These are phyloP conservation scores for Aspergillus ibericus DNA, from an alignment of 2,329 filamentous ascomycete species.

Conservation along the genomic window DNA sequence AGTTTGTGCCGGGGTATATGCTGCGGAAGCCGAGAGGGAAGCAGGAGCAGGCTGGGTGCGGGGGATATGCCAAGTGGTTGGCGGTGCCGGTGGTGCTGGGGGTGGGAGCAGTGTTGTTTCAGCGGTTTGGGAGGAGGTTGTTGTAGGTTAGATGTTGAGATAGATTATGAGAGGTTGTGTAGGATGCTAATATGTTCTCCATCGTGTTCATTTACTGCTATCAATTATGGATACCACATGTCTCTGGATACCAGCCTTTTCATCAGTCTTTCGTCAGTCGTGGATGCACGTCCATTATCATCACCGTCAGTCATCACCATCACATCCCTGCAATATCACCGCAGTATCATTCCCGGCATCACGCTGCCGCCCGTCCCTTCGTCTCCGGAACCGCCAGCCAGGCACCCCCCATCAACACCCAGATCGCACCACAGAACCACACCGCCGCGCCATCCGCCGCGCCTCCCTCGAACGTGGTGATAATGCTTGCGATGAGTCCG, in stretches of 20 bases:
- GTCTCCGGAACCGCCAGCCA: constrained; percentile 13
- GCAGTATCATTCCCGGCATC: neutral
- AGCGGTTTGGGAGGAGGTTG: neutral
- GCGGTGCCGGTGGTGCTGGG: neutral
- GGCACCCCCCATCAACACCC: constrained; percentile 20
- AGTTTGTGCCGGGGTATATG: constrained; percentile 15
- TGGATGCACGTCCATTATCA: too few relatives aligned
- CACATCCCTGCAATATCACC: neutral
- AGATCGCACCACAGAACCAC: constrained; percentile 25
- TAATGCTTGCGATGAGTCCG: constrained; percentile 15
- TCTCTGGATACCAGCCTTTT: too few relatives aligned
- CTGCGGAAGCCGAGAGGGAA: neutral
- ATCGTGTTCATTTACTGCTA: too few relatives aligned
- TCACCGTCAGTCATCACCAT: neutral
- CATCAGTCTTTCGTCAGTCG: too few relatives aligned
- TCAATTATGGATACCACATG: too few relatives aligned
- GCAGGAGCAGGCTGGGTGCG: too few relatives aligned
- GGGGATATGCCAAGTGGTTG: neutral
- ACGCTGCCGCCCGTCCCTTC: neutral
- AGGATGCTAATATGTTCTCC: too few relatives aligned
- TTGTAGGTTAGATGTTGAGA: neutral
- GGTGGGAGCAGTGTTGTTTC: neutral
- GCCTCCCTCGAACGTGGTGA: constrained; percentile 12
- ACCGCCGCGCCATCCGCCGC: constrained; percentile 10
- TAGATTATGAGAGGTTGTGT: too few relatives aligned